phyloP scores from a whole-genome alignment of 2,329 filamentous ascomycete species.

The Septoria linicola region DNA sequence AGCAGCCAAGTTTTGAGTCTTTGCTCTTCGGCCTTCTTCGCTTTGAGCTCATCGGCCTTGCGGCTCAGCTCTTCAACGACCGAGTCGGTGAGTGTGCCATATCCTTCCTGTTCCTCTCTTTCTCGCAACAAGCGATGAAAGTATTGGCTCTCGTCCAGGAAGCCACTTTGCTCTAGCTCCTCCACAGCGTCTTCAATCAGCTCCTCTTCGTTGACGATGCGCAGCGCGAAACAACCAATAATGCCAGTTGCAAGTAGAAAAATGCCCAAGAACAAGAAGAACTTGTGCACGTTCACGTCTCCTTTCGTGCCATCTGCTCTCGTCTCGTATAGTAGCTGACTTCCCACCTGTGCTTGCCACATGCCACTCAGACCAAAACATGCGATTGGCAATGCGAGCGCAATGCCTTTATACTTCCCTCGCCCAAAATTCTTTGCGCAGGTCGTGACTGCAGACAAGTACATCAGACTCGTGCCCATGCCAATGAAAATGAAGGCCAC shows the following conservation, averaged over 20 bases:
- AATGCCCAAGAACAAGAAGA: slow-evolving; percentile 80
- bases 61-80: slow-evolving; percentile 47
- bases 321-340: slow-evolving; percentile 70
- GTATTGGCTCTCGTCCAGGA: slow-evolving; percentile 73
- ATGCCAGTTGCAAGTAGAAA: slow-evolving; percentile 70
- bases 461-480: slow-evolving; percentile 82
- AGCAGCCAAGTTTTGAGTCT: slow-evolving; percentile 86
- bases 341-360: slow-evolving; percentile 90
- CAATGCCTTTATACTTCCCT: slow-evolving; percentile 81
- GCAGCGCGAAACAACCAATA: slow-evolving; percentile 70
- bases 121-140: slow-evolving; percentile 55
- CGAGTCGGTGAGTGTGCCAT: slow-evolving; percentile 59
- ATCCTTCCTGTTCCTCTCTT: slow-evolving; percentile 49
- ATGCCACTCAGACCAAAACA: slow-evolving; percentile 91
- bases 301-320: slow-evolving; percentile 60
- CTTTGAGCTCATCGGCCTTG: slow-evolving; percentile 48
- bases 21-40: slow-evolving; percentile 53
- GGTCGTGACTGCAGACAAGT: slow-evolving; percentile 85
- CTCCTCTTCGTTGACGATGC: slow-evolving; percentile 78
- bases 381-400: slow-evolving; percentile 85
- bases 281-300: slow-evolving; percentile 72
- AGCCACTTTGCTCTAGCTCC: slow-evolving; percentile 82
- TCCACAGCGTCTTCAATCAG: slow-evolving; percentile 89
- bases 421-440: slow-evolving; percentile 98
- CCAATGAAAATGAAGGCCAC: slow-evolving; percentile 81